These are phyloP conservation scores for Suillus americanus DNA, from an alignment of 768 basidiomycete genomes.

Conservation along the genomic window DNA sequence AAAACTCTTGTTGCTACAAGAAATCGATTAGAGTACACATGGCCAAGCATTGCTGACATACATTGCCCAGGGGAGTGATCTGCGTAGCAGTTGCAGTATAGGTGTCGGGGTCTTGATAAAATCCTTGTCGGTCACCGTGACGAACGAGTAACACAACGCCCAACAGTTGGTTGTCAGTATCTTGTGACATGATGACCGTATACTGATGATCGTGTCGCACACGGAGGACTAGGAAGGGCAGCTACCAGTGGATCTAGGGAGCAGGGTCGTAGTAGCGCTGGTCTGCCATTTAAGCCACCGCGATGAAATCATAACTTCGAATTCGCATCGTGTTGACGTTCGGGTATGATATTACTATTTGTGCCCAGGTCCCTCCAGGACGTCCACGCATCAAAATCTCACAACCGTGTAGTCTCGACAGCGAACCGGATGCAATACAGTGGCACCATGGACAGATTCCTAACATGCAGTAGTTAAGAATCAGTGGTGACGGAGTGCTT, in stretches of 20 bases:
- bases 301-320: background rate
- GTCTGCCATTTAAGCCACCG: background rate
- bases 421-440: background rate
- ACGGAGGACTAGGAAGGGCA: background rate
- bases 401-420: background rate
- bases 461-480: too few relatives aligned
- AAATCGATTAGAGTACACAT: background rate
- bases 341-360: background rate
- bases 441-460: background rate
- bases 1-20: slow-evolving; percentile 53
- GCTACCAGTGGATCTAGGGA: background rate
- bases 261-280: background rate
- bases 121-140: slow-evolving; percentile 64
- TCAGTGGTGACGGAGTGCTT: background rate
- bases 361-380: background rate
- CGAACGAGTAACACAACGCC: slow-evolving; percentile 58
- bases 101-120: slow-evolving; percentile 61
- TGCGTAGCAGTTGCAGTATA: slow-evolving; percentile 56
- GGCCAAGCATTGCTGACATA: slow-evolving; percentile 25
- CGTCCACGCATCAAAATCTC: background rate
- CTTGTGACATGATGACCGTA: slow-evolving; percentile 12
- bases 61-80: slow-evolving; percentile 71
- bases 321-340: background rate
- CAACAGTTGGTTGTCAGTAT: slow-evolving; percentile 37
- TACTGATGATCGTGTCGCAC: background rate